Evolutionary conservation across 352 stramenopile genomes (phyloP).

Genomic region (Globisporangium camurandrum): DNA sequence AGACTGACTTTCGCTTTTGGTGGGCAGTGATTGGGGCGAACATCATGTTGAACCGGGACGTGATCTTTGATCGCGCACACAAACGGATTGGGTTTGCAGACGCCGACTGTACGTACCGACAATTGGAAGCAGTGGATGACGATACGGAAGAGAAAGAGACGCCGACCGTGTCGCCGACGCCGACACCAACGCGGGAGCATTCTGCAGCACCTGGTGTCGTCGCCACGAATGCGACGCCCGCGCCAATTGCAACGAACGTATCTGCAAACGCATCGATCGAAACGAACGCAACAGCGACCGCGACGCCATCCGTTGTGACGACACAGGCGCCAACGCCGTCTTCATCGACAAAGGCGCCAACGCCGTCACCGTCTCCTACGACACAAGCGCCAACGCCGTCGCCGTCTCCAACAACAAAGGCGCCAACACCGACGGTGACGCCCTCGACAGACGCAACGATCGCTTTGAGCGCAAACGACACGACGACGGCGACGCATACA

Average conservation of each 20-base stretch:
- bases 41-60: constrained; percentile 76
- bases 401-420: background rate
- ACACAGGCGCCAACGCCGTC: background rate
- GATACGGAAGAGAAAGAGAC: too few species aligned
- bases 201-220: constrained; percentile 10
- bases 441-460: constrained; percentile 7
- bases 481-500: constrained; percentile 12
- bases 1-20: background rate
- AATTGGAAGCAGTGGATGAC: constrained; percentile 3
- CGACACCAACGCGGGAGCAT: constrained; percentile 1
- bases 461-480: constrained; percentile 10
- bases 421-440: constrained; percentile 5
- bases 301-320: background rate
- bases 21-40: constrained; percentile 65
- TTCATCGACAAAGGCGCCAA: background rate
- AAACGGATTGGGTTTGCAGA: constrained; percentile 75
- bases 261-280: constrained; percentile 3
- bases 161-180: background rate
- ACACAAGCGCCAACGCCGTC: constrained; percentile 5
- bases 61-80: constrained; percentile 71
- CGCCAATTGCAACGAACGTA: constrained; percentile 4
- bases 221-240: constrained; percentile 3
- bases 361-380: constrained; percentile 1
- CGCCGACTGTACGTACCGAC: constrained; percentile 38
- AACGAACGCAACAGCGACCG: background rate